Base-by-base conservation (phyloP, 306 rosid genomes). In the Begonia loranthoides region DNA sequence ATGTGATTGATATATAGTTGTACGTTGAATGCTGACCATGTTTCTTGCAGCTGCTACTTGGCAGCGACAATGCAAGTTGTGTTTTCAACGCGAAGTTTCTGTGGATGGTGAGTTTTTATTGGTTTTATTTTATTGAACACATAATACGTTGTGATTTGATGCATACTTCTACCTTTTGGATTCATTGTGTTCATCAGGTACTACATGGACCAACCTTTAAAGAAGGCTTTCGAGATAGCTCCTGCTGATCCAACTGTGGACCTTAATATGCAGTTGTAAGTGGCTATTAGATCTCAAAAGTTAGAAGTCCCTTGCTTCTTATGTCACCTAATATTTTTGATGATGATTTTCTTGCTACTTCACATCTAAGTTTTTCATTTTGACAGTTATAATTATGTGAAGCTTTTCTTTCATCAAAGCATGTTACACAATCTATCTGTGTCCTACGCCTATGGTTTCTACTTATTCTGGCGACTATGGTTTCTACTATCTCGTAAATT, bases 1-100 rank as follows among this genome's bases (percentile, higher is more conserved):
- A 61, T 46, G 36, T 13, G 15, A 53, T 58, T 58, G 38, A 13
- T 16, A 12, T 53, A 6, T 28, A 28, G 3, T 28, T 28, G 34
- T 28, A 1, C 2, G 34, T 6, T 28, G 34, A 28, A 28, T 68
- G 46, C 57, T 69, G 58, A 9, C 63, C 63, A 73, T 50, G 36
- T 61, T 57, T 83, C 70, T 64, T 76, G 68, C 83, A 87, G 99
- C 69, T 90, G 99, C 76, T 90, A 90, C 65, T 55, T 90, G 75
- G 95, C 97, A 46, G 95, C 97, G 45, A 85, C 87, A 40, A 82
- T 90, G 86, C 97, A 90, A 80, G 87, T 82, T 41, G 87, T 90
- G 40, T 72, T 80, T 66, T 77, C 97, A 60, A 80, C 95, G 21
- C 62, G 14, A 44, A 68, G 92, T 17, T 90, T 90, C 80, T 58